Conservation (phyloP, 2,329 filamentous ascomycete species). For the Aspergillus fijiensis region DNA sequence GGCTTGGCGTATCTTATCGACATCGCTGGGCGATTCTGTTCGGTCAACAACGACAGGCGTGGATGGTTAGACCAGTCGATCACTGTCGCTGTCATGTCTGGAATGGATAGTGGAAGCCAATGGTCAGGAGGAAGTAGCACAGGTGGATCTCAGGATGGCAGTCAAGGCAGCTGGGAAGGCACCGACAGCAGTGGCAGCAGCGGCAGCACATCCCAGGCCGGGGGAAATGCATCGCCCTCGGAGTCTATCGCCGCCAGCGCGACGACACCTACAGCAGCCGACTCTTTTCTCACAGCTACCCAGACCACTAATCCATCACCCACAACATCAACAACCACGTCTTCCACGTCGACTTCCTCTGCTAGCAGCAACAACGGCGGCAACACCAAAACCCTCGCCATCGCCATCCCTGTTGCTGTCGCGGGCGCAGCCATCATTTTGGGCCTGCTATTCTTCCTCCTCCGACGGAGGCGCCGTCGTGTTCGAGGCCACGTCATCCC, state of each 20-base stretch:
- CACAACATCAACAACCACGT: neutral
- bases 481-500: slow-evolving; percentile 3
- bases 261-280: neutral
- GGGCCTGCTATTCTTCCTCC: slow-evolving; percentile 27
- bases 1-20: no score
- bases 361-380: neutral
- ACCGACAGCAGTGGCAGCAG: neutral
- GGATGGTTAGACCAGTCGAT: neutral
- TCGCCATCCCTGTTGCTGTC: slow-evolving; percentile 35
- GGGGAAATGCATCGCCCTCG: neutral
- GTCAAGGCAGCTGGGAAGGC: neutral
- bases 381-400: slow-evolving; percentile 22
- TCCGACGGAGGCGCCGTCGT: slow-evolving; percentile 23
- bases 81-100: neutral
- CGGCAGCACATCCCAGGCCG: neutral
- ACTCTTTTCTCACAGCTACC: neutral
- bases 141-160: neutral
- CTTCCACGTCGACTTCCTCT: neutral
- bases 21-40: neutral
- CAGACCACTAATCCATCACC: neutral
- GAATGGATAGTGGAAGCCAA: neutral
- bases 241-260: neutral
- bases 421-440: slow-evolving; percentile 28
- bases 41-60: no score
- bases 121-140: neutral